Evolutionary conservation across 2,329 filamentous ascomycete genomes (phyloP).

Genomic region (Pseudopyrenochaeta lycopersici): DNA sequence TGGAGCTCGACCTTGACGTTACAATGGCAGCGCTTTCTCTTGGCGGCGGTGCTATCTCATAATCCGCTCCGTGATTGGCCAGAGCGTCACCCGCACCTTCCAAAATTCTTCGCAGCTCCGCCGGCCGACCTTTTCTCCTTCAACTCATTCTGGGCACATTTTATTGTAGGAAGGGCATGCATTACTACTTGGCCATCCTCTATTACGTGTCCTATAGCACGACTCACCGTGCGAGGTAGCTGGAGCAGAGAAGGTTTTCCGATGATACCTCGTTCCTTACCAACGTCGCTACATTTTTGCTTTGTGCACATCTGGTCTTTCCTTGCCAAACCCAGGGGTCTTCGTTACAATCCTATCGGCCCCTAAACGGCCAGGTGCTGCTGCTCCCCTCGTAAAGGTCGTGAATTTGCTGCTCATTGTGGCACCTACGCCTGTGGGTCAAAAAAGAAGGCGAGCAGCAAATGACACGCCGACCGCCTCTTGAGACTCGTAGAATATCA

Average conservation of each 20-base stretch:
- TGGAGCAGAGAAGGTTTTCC: conserved; percentile 69
- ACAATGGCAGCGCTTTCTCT: conserved; percentile 22
- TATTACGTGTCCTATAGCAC: conserved; percentile 70
- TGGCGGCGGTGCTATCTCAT: conserved; percentile 23
- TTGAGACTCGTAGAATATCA: too few species aligned
- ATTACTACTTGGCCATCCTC: conserved; percentile 64
- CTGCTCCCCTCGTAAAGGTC: neutral
- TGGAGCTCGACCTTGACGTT: conserved; percentile 36
- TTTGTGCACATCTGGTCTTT: too few species aligned
- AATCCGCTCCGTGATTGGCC: conserved; percentile 43
- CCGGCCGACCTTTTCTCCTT: conserved; percentile 43
- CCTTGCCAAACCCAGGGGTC: too few species aligned
- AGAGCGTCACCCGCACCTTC: conserved; percentile 26
- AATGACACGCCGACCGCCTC: too few species aligned
- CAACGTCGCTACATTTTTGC: conserved; percentile 66
- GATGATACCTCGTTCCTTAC: conserved; percentile 73
- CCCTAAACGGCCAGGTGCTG: too few species aligned
- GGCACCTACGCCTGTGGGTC: too few species aligned
- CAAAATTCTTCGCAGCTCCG: conserved; percentile 36
- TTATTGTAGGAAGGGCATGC: conserved; percentile 71
- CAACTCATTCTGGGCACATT: conserved; percentile 69
- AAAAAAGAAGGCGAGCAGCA: too few species aligned
- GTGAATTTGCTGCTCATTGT: too few species aligned
- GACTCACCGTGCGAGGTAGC: conserved; percentile 66
- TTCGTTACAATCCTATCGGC: too few species aligned